Conservation (phyloP, 75 land plant species). For the Pinus tabuliformis region DNA sequence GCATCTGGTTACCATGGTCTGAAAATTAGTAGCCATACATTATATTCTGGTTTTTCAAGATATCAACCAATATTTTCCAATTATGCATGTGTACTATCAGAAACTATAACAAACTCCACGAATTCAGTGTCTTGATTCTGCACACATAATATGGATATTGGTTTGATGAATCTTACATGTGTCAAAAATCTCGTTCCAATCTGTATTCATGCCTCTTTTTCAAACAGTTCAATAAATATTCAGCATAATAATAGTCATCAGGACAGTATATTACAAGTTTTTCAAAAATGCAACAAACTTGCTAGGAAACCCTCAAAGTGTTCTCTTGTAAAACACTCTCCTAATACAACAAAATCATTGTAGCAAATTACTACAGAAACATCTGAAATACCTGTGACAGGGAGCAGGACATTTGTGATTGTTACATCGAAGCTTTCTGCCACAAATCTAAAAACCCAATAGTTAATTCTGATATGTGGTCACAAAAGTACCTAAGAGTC, state of each 20-base stretch:
- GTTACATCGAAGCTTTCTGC: slow-evolving; percentile 77
- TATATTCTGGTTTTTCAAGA: too few species aligned
- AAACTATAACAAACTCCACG: background rate
- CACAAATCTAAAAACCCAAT: slow-evolving; percentile 67
- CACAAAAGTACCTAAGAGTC: background rate
- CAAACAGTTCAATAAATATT: background rate
- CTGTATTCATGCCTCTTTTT: background rate
- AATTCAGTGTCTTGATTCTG: background rate
- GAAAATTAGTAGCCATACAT: too few species aligned
- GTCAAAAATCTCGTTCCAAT: background rate
- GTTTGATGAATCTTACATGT: background rate
- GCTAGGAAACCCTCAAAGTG: background rate
- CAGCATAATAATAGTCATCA: background rate
- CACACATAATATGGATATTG: background rate
- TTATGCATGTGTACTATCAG: too few species aligned
- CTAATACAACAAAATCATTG: background rate
- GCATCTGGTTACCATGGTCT: too few species aligned
- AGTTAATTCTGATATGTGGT: background rate
- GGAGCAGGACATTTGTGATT: slow-evolving; percentile 98
- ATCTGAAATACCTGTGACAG: slow-evolving; percentile 75
- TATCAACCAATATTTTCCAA: too few species aligned
- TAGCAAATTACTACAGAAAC: too few species aligned
- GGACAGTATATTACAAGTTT: background rate
- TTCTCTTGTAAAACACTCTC: background rate
- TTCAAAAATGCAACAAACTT: background rate